These are phyloP conservation scores for Blastobotrys americana DNA, from an alignment of 805 yeast genomes.

Conservation along the genomic window DNA sequence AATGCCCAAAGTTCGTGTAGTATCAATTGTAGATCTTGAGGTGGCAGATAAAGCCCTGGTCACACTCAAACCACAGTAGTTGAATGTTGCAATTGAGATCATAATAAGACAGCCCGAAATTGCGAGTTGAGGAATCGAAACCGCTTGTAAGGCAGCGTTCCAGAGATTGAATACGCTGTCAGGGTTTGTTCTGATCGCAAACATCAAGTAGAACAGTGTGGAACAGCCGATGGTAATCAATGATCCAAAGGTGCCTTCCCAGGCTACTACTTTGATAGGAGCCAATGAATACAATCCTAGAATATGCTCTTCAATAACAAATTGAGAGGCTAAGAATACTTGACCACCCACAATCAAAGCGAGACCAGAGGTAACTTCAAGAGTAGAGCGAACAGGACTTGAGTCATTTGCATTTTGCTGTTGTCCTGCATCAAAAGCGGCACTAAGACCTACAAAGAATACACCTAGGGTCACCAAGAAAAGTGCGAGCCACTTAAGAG, in stretches of 20 bases:
- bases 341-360: slow-evolving; percentile 52
- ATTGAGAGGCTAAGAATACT: slow-evolving; percentile 65
- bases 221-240: slow-evolving; percentile 39
- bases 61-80: slow-evolving; percentile 63
- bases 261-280: slow-evolving; percentile 63
- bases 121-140: slow-evolving; percentile 30
- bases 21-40: slow-evolving; percentile 69
- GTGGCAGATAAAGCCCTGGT: slow-evolving; percentile 66
- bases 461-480: slow-evolving; percentile 62
- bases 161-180: slow-evolving; percentile 42
- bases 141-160: slow-evolving; percentile 17
- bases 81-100: slow-evolving; percentile 66
- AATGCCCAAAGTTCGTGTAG: slow-evolving; percentile 65
- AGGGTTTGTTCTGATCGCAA: slow-evolving; percentile 4
- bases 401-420: slow-evolving; percentile 3
- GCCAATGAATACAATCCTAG: slow-evolving; percentile 45
- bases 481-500: slow-evolving; percentile 62
- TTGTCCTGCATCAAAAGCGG: slow-evolving; percentile 35
- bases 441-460: slow-evolving; percentile 65
- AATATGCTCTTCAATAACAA: slow-evolving; percentile 69
- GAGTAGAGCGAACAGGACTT: slow-evolving; percentile 1
- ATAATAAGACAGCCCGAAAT: slow-evolving; percentile 54
- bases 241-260: slow-evolving; percentile 65
- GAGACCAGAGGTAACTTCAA: slow-evolving; percentile 44
- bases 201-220: slow-evolving; percentile 36